Conservation (phyloP, 805 yeast genomes). For the Priceomyces medius region DNA sequence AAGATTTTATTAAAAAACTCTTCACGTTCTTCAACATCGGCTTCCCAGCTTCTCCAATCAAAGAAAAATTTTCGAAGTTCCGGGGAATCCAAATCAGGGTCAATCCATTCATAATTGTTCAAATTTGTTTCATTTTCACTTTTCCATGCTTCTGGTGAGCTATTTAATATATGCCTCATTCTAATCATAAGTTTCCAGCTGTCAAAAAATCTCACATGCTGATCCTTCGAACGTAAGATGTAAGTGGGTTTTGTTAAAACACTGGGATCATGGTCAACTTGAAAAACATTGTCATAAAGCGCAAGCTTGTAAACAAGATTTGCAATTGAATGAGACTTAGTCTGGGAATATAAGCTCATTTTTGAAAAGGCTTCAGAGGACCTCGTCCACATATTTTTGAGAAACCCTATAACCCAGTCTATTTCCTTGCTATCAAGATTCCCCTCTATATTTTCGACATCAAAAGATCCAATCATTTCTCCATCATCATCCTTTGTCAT, state of each 20-base stretch:
- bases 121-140: constrained; percentile 29
- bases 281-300: constrained; percentile 35
- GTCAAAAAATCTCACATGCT: constrained; percentile 76
- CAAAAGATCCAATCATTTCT: constrained; percentile 17
- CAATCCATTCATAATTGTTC: constrained; percentile 33
- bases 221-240: constrained; percentile 64
- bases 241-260: constrained; percentile 89
- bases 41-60: constrained; percentile 93
- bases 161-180: constrained; percentile 66
- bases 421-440: constrained; percentile 20
- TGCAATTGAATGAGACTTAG: constrained; percentile 15
- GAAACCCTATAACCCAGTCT: constrained; percentile 22
- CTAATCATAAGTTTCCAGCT: constrained; percentile 87
- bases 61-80: constrained; percentile 60
- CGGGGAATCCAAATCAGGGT: constrained; percentile 52
- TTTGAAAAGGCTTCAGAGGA: constrained; percentile 10
- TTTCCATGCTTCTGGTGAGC: constrained; percentile 57
- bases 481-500: constrained; percentile 17
- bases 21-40: constrained; percentile 34
- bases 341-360: background rate
- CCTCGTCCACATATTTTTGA: constrained; percentile 6
- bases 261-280: constrained; percentile 79
- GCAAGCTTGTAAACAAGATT: constrained; percentile 44
- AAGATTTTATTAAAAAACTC: constrained; percentile 18
- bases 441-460: constrained; percentile 18